Evolutionary conservation across 306 rosid species (phyloP), one percentile per base, ranked within the genome.

Genomic region (Crataegus laevigata): DNA sequence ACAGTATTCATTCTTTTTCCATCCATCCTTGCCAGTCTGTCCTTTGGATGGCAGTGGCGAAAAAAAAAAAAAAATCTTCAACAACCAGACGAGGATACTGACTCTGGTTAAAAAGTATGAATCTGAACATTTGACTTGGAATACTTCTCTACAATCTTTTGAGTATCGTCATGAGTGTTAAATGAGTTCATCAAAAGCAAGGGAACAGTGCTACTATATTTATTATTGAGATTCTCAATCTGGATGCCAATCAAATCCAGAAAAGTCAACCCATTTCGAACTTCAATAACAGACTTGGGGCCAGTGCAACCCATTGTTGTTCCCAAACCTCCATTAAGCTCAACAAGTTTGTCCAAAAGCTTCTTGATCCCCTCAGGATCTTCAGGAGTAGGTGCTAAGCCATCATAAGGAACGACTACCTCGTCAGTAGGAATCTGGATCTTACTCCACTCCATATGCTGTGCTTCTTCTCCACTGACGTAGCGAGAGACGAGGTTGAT

Each of bases 281-380:
- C 98, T 89, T 94, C 98, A 81, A 91, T 94, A 81, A 94, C 97
- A 24, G 98, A 91, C 77, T 91, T 94, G 64, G 97, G 97, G 78
- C 94, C 96, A 43, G 96, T 91, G 58, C 97, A 94, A 42, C 98
- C 98, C 98, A 94, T 94, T 10, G 97, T 90, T 72, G 97, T 91
- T 50, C 98, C 98, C 61, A 91, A 73, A 75, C 98, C 98, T 87
- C 98, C 98, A 82, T 94, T 94, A 71, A 94, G 97, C 91, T 94
- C 98, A 38, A 89, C 98, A 69, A 94, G 98, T 66, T 94, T 94
- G 82, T 94, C 96, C 94, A 94, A 84, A 28, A 91, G 87, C 68
- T 70, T 84, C 88, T 90, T 90, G n/a, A 85, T 84, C 70, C 88
- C 91, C 8, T 82, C 73, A 22, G 91, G 64, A 87, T 80, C 98